Base-by-base conservation (phyloP, 495 filamentous ascomycete genomes). In the Penicillium coprophilum region DNA sequence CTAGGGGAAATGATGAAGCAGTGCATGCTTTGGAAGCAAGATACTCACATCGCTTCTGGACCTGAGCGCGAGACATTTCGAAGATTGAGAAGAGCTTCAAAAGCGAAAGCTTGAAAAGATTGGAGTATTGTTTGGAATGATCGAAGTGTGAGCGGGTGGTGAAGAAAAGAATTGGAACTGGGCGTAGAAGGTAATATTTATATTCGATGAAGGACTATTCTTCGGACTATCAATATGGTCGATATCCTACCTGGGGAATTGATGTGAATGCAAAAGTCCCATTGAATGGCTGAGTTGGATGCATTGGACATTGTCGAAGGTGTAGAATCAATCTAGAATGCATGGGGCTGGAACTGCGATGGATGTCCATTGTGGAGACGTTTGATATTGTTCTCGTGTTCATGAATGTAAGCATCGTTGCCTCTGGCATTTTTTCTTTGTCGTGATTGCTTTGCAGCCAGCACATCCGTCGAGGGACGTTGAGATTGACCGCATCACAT, bases 41-140 rank as follows among this genome's bases (percentile, higher is more conserved):
- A 32, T 20, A 55, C 63, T 48, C 61, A 74, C 73, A 71, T 38
- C 4, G 34, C 62, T 70, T 68, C 62, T 64, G 58, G 55, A 70
- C 58, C 49, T 68, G 60, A 51, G 50, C 20, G 57, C 68, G 61
- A 67, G 70, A 65, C 71, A 76, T 76, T 60, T 62, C 67, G 66
- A 69, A 53, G 63, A 63, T 61, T 30, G 59, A n/a, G 50, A 61
- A 46, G 44, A 50, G 58, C 58, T 58, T 57, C 36, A 58, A 65
- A 70, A 69, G 63, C 61, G 55, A 49, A 65, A 63, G 59, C 48
- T 61, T 64, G 61, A 30, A 41, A 57, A 56, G 53, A 54, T 58
- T 59, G 55, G 45, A 58, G 41, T 40, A 13, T 56, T 23, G 34
- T 46, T 50, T 61, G 41, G 38, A 40, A 61, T 45, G 50, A 53